Conservation (phyloP, 805 yeast genomes). For the Jamesozyma spencerorum region DNA sequence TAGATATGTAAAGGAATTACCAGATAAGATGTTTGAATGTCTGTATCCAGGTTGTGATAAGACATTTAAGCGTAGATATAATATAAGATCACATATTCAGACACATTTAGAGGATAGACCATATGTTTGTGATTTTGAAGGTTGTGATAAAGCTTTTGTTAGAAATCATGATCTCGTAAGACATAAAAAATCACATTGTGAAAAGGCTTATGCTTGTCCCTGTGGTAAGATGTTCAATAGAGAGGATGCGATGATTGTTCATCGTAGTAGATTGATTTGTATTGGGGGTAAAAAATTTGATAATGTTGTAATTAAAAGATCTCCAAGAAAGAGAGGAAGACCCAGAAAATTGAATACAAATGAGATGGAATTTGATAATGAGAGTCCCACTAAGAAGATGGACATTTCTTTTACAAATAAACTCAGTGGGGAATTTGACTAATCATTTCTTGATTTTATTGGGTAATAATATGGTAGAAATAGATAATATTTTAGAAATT, state of each 20-base stretch:
- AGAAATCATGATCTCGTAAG: conserved; percentile 90
- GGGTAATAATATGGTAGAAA: too few species aligned
- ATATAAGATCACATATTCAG: conserved; percentile 89
- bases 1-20: conserved; percentile 72
- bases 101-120: conserved; percentile 95
- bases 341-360: conserved; percentile 25
- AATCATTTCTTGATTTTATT: too few species aligned
- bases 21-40: conserved; percentile 66
- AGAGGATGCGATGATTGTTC: conserved; percentile 80
- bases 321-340: conserved; percentile 26
- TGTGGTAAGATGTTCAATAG: conserved; percentile 91
- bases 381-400: conserved; percentile 2
- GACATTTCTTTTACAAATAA: too few species aligned
- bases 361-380: conserved; percentile 1
- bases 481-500: too few species aligned
- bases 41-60: conserved; percentile 71
- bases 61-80: conserved; percentile 77
- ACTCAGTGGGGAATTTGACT: too few species aligned
- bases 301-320: conserved; percentile 23
- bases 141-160: conserved; percentile 80
- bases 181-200: conserved; percentile 80
- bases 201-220: conserved; percentile 61
- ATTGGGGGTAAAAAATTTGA: conserved; percentile 46
- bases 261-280: conserved; percentile 71
- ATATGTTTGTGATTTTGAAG: conserved; percentile 53